Percentiles rank a stretch among this genome's conserved stretches.
Conservation (phyloP, 768 basidiomycete genomes). For the Boletus huronensis region DNA sequence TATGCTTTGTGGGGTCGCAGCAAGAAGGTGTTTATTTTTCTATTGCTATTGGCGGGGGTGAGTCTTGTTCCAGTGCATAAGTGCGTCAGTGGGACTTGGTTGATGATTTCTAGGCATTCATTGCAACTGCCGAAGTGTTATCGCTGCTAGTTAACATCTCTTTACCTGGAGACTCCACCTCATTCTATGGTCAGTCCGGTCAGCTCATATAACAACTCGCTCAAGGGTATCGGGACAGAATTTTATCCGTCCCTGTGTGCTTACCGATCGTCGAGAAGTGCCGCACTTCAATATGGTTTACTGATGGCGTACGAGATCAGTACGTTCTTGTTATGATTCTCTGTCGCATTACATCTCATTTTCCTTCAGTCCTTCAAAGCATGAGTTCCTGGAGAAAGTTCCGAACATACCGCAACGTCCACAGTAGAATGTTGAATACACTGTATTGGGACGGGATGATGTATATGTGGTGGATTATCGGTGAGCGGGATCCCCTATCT, state of each 20-base stretch:
- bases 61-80: not conserved
- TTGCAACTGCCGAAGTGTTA: constrained; percentile 13
- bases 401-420: constrained; percentile 17
- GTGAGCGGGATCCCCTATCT: constrained; percentile 4
- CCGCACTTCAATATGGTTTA: constrained; percentile 11
- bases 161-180: constrained; percentile 15
- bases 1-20: constrained; percentile 26
- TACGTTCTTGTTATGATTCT: constrained; percentile 2
- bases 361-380: constrained; percentile 21
- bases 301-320: constrained; percentile 22
- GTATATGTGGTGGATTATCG: constrained; percentile 24
- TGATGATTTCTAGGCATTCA: constrained; percentile 8
- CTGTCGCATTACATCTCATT: not conserved
- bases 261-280: constrained; percentile 15
- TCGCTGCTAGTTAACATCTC: constrained; percentile 3
- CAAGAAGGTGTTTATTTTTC: constrained; percentile 11
- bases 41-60: constrained; percentile 19
- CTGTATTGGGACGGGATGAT: constrained; percentile 28
- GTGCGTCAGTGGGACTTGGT: not conserved
- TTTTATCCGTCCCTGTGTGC: constrained; percentile 19
- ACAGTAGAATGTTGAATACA: constrained; percentile 18
- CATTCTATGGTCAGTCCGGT: constrained; percentile 20
- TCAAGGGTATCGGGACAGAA: constrained; percentile 4
- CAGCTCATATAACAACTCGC: not conserved
- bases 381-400: constrained; percentile 26